Conservation (phyloP, 305 asterid species). For the Striga hermonthica region DNA sequence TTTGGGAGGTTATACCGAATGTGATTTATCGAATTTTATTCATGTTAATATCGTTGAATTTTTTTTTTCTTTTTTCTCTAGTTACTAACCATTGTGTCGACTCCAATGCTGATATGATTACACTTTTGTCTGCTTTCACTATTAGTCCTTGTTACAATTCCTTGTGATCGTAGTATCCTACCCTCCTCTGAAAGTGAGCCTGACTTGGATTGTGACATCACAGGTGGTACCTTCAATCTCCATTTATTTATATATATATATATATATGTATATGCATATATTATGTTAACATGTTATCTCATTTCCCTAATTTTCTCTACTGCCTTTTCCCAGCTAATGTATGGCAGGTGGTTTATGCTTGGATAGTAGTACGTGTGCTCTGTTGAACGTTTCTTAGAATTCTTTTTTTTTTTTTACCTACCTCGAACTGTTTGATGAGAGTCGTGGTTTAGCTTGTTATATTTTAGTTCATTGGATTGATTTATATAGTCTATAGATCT, state of each 20-base stretch:
- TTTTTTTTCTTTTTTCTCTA: slow-evolving; percentile 28
- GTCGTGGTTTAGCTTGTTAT: not conserved
- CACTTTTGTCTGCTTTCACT: slow-evolving; percentile 7
- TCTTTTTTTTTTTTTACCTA: slow-evolving; percentile 19
- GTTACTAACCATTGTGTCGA: slow-evolving; percentile 45
- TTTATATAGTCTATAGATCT: too few species aligned
- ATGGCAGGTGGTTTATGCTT: slow-evolving; percentile 55
- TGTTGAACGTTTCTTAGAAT: slow-evolving; percentile 33
- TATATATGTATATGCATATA: not conserved
- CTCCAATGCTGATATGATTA: slow-evolving; percentile 28
- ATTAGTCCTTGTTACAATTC: slow-evolving; percentile 28
- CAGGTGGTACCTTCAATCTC: slow-evolving; percentile 43
- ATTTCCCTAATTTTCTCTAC: slow-evolving; percentile 39
- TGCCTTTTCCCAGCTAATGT: slow-evolving; percentile 49
- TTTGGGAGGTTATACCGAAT: slow-evolving; percentile 31
- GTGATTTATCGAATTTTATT: slow-evolving; percentile 32
- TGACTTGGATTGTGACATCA: slow-evolving; percentile 44
- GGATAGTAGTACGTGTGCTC: slow-evolving; percentile 35
- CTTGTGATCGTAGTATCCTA: slow-evolving; percentile 36
- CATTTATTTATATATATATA: not conserved
- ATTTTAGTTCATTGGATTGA: too few species aligned
- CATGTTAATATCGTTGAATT: slow-evolving; percentile 29
- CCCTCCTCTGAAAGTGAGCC: slow-evolving; percentile 41
- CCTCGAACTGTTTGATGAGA: too few species aligned
- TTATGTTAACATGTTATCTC: slow-evolving; percentile 27